Conservation (phyloP, 2,329 filamentous ascomycete species). For the Microdochium paspali region DNA sequence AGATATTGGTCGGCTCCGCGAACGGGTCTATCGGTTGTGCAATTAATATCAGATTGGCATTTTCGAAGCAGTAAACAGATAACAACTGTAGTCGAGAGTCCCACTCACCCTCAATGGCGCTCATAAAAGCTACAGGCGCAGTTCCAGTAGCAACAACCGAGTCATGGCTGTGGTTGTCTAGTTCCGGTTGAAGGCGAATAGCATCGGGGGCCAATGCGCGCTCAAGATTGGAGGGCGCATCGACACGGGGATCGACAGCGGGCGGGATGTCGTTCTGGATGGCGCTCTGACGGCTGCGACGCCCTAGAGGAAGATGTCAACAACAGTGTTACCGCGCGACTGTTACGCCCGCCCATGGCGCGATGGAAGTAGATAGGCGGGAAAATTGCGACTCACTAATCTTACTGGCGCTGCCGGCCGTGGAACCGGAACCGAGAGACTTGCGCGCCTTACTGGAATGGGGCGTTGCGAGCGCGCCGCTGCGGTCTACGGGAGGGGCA, state of each 20-base stretch:
- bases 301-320: slow-evolving; percentile 8
- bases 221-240: slow-evolving; percentile 6
- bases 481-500: background rate
- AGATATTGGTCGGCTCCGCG: no score
- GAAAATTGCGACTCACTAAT: background rate
- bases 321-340: background rate
- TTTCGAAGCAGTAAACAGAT: no score
- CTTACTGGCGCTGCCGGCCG: background rate
- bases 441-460: background rate
- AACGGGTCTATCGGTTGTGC: no score
- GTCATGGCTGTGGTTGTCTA: slow-evolving; percentile 5
- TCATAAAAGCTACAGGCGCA: slow-evolving; percentile 18
- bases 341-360: background rate
- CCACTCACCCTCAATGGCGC: slow-evolving; percentile 6
- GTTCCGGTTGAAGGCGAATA: slow-evolving; percentile 5
- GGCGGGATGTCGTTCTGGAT: slow-evolving; percentile 4
- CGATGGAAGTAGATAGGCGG: background rate
- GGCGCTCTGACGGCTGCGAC: slow-evolving; percentile 9
- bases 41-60: no score
- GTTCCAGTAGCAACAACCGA: slow-evolving; percentile 4
- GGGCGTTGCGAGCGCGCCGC: background rate
- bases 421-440: background rate
- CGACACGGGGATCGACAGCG: slow-evolving; percentile 5
- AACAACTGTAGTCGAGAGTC: slow-evolving; percentile 6
- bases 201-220: slow-evolving; percentile 10